phyloP scores from a whole-genome alignment of 1,284 basidiomycete genomes.

The Rhodotorula mucilaginosa region DNA sequence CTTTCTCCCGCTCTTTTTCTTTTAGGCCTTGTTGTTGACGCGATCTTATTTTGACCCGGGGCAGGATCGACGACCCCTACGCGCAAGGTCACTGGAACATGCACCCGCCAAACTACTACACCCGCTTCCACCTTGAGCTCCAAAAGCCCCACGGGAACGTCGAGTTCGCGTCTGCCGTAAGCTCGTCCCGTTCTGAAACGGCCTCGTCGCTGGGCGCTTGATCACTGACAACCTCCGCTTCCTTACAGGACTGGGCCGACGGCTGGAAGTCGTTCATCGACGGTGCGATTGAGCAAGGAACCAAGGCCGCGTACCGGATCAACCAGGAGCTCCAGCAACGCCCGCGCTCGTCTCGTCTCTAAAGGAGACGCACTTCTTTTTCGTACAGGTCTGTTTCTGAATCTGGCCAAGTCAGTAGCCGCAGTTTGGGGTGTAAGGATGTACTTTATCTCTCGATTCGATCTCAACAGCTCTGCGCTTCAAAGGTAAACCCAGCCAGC shows the following conservation, averaged over 20 bases:
- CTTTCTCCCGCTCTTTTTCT: neutral
- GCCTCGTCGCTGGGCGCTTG: neutral
- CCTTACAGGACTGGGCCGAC: slow-evolving; percentile 8
- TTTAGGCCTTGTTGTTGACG: neutral
- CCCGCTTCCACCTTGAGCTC: slow-evolving; percentile 9
- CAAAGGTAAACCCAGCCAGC: too few relatives aligned
- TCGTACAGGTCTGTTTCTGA: too few relatives aligned
- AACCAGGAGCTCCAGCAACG: neutral
- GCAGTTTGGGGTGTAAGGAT: too few relatives aligned
- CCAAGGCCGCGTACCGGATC: neutral
- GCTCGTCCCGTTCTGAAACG: neutral
- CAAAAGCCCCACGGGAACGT: slow-evolving; percentile 19
- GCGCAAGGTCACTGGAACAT: slow-evolving; percentile 7
- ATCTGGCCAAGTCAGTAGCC: too few relatives aligned
- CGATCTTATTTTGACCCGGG: neutral
- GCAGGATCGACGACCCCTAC: slow-evolving; percentile 1
- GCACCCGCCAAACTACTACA: slow-evolving; percentile 5
- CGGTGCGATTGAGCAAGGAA: slow-evolving; percentile 9
- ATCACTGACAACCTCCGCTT: neutral
- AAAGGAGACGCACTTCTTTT: neutral
- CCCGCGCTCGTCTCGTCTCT: neutral
- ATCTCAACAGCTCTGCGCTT: too few relatives aligned
- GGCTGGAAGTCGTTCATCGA: slow-evolving; percentile 12
- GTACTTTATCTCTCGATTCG: too few relatives aligned
- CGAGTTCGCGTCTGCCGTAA: slow-evolving; percentile 5